phyloP scores from a whole-genome alignment of 352 stramenopile genomes.

The Phytopythium vexans region DNA sequence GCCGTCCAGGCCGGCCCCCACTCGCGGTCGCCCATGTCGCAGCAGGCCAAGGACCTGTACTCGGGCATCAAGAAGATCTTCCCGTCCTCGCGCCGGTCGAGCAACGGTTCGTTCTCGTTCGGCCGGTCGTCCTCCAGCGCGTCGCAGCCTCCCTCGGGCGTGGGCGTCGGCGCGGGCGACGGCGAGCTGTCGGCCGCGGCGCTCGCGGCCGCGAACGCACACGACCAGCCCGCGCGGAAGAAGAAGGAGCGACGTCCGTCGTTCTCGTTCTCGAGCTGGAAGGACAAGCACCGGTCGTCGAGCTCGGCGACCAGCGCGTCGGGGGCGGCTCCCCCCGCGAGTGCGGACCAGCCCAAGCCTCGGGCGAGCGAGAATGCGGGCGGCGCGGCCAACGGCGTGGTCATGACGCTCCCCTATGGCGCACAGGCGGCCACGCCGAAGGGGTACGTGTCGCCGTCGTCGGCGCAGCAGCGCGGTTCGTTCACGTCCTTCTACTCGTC shows the following conservation, averaged over 20 bases:
- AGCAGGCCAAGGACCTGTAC: constrained; percentile 78
- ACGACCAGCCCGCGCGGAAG: constrained; percentile 12
- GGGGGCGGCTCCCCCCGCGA: neutral
- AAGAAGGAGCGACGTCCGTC: constrained; percentile 50
- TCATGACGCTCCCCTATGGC: constrained; percentile 40
- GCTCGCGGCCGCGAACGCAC: constrained; percentile 23
- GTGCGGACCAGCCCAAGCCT: neutral
- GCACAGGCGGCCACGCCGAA: constrained; percentile 28
- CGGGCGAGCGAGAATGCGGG: neutral
- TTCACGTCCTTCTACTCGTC: neutral
- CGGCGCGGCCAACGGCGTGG: constrained; percentile 9
- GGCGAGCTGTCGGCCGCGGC: constrained; percentile 31
- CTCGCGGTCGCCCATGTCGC: constrained; percentile 30
- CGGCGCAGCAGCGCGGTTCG: too few species aligned
- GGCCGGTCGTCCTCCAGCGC: constrained; percentile 19
- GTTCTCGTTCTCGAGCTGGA: constrained; percentile 49
- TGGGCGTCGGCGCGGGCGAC: constrained; percentile 8
- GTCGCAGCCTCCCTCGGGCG: neutral
- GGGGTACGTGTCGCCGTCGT: constrained; percentile 10
- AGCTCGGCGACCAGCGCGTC: neutral
- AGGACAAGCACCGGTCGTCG: constrained; percentile 33
- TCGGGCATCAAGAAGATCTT: constrained; percentile 82
- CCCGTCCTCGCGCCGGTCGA: constrained; percentile 31
- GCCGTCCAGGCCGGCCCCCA: neutral
- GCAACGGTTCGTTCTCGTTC: constrained; percentile 51